Conservation (phyloP, 176 grass and related monocot genomes). For the Luzula sylvatica region DNA sequence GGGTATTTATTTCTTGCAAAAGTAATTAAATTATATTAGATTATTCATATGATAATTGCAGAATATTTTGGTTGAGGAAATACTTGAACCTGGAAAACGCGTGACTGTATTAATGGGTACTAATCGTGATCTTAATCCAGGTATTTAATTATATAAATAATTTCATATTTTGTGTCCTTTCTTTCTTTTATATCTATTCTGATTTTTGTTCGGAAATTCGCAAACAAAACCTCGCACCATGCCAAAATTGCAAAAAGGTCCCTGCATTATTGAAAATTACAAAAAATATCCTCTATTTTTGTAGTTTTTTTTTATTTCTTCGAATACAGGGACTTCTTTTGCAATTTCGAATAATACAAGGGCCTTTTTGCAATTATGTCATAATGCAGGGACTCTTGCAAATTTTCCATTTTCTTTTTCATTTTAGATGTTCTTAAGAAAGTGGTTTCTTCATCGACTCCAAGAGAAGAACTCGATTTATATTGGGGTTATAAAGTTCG, state of each 20-base stretch:
- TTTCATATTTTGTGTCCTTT: constrained; percentile 5
- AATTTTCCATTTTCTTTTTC: neutral
- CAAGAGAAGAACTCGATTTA: constrained; percentile 48
- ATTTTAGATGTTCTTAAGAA: constrained; percentile 50
- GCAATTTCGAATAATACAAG: no score
- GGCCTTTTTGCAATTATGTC: constrained; percentile 4
- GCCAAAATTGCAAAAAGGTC: no score
- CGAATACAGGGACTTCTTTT: neutral
- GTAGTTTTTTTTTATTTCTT: no score
- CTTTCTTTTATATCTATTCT: no score
- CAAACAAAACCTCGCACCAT: no score
- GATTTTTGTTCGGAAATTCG: no score
- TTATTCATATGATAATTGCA: constrained; percentile 24
- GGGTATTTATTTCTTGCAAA: no score
- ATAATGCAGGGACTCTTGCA: neutral
- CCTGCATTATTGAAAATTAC: no score
- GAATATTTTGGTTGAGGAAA: constrained; percentile 77
- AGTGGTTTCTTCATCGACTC: constrained; percentile 42
- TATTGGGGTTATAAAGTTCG: constrained; percentile 96
- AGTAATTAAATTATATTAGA: no score
- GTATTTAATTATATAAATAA: constrained; percentile 31
- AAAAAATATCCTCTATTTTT: no score
- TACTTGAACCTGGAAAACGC: constrained; percentile 68
- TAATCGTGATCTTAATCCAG: constrained; percentile 55
- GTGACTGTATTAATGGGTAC: constrained; percentile 85